A percentile compares a stretch with the other conserved stretches of the same genome.
phyloP scores from a whole-genome alignment of 2,329 filamentous ascomycete species.

The Ascochyta fabae region DNA sequence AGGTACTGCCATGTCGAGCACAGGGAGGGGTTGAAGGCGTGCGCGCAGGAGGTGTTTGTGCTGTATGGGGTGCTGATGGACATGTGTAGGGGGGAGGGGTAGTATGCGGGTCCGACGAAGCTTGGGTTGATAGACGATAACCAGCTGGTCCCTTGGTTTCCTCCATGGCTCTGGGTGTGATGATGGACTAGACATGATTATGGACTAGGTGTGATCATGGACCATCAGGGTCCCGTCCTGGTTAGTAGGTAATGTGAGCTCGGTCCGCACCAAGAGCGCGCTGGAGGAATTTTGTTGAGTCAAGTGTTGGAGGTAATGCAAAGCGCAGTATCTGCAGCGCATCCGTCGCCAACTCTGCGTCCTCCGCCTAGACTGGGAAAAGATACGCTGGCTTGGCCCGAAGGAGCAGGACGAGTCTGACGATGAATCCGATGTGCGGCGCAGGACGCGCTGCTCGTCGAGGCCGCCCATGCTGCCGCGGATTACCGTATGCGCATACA shows the following conservation, averaged over 20 bases:
- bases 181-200: too few species aligned
- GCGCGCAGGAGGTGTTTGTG: constrained; percentile 38
- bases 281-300: constrained; percentile 12
- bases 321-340: neutral
- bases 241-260: constrained; percentile 30
- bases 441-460: constrained; percentile 26
- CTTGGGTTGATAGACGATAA: too few species aligned
- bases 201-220: too few species aligned
- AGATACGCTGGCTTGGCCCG: constrained; percentile 31
- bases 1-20: constrained; percentile 31
- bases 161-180: too few species aligned
- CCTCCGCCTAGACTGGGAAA: constrained; percentile 34
- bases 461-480: constrained; percentile 24
- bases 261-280: constrained; percentile 16
- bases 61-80: constrained; percentile 41
- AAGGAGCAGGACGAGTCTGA: constrained; percentile 28
- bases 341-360: constrained; percentile 21
- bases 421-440: constrained; percentile 39
- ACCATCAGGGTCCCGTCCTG: constrained; percentile 13
- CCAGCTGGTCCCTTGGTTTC: too few species aligned
- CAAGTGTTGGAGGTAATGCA: constrained; percentile 15
- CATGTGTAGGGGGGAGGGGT: neutral
- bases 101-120: too few species aligned
- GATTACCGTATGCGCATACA: constrained; percentile 36
- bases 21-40: constrained; percentile 29